Base-by-base conservation (phyloP, 495 filamentous ascomycete genomes). In the Cairneyella variabilis region DNA sequence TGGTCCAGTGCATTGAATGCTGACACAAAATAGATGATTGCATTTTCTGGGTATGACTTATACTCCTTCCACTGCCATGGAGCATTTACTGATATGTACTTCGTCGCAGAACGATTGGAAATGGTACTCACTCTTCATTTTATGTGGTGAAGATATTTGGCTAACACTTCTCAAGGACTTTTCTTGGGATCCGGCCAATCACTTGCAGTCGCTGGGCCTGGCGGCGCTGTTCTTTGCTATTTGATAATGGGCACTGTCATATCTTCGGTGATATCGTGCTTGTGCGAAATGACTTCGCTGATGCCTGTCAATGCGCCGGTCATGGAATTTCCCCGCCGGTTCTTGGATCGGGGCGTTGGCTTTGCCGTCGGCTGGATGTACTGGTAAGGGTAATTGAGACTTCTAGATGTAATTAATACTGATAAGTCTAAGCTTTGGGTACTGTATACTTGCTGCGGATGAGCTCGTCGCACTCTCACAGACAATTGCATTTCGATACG, bases 311-410 rank as follows among this genome's bases (percentile, higher is more conserved):
- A 72, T 50, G 74, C 72, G 20, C 69, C 74, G 3, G 63, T 77
- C 1, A 73, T 76, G 64, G 74, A 77, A 52, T 77, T 77, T 58
- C 66, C 74, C 3, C 64, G 73, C 5, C 66, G 74, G 2, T 77
- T 74, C 53, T 54, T 78, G 7, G 72, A 76, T 49, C 60, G 66
- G 41, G 69, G 70, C 17, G 65, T 78, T 39, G 76, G 76, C 8
- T 77, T 74, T 64, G 73, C 72, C 8, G 67, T 71, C n/a, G 76
- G 74, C 0, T 83, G 76, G 76, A 72, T 76, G 40, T 76, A 76
- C 37, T 83, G 79, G 79, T 77, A 46, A 54, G 63, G 8, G 12
- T 27, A 8, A 48, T 12, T 20, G 14, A 9, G 28, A 14, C 9
- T 11, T 20, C 12, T 5, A 32, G n/a, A 25, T 18, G 25, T 3